A percentile compares a stretch with the other conserved stretches of the same genome.
phyloP scores from a whole-genome alignment of 75 land plant species.

The Picea sitchensis region DNA sequence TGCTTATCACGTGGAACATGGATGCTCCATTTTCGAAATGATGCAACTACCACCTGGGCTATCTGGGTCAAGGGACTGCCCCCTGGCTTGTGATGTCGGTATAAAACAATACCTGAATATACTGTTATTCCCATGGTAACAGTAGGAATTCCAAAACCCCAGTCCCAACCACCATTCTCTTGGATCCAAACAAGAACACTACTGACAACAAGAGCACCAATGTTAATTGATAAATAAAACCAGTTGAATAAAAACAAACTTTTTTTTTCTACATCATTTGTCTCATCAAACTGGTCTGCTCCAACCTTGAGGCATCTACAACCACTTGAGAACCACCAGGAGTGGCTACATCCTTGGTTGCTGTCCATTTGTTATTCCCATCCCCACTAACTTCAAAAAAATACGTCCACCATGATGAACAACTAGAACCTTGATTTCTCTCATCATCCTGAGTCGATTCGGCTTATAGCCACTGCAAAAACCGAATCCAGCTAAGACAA shows the following conservation, averaged over 20 bases:
- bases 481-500: too few species aligned
- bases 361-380: too few species aligned
- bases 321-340: too few species aligned
- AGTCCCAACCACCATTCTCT: slow-evolving; percentile 80
- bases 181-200: slow-evolving; percentile 86
- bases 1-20: slow-evolving; percentile 14
- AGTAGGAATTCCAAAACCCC: slow-evolving; percentile 85
- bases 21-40: slow-evolving; percentile 17
- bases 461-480: too few species aligned
- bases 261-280: slow-evolving; percentile 58
- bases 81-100: slow-evolving; percentile 37
- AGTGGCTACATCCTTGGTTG: too few species aligned
- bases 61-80: slow-evolving; percentile 52
- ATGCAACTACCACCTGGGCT: slow-evolving; percentile 43
- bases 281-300: slow-evolving; percentile 45
- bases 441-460: too few species aligned
- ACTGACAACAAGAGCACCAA: slow-evolving; percentile 76
- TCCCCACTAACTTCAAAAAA: too few species aligned
- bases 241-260: slow-evolving; percentile 80
- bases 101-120: slow-evolving; percentile 28
- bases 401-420: too few species aligned
- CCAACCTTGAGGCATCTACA: too few species aligned
- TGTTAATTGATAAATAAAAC: slow-evolving; percentile 85
- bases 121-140: slow-evolving; percentile 69
- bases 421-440: too few species aligned